Evolutionary conservation across 768 basidiomycete species (phyloP).

Genomic region (Hericium erinaceus): DNA sequence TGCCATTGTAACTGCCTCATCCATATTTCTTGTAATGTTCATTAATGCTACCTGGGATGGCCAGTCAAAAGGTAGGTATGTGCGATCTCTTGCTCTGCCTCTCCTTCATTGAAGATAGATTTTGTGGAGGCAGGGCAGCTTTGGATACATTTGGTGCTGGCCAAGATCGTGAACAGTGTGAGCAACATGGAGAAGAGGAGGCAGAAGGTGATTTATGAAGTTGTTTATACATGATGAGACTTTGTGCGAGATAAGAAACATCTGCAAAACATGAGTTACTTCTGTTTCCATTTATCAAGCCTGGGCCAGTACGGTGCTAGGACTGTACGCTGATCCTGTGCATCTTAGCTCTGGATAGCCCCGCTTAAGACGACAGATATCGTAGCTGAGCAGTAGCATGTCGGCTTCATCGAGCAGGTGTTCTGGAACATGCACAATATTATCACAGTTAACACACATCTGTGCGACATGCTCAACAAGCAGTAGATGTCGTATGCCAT

Average conservation of each 20-base stretch:
- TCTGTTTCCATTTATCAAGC: constrained; percentile 1
- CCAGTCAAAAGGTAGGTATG: too few species aligned
- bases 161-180: constrained; percentile 88
- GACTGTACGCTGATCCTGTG: neutral
- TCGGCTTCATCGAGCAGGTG: constrained; percentile 85
- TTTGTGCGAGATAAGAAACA: constrained; percentile 99
- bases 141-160: constrained; percentile 95
- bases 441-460: constrained; percentile 80
- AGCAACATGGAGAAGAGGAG: constrained; percentile 90
- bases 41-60: too few species aligned
- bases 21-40: too few species aligned
- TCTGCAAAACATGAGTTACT: constrained; percentile 71
- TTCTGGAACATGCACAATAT: constrained; percentile 98
- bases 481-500: constrained; percentile 93
- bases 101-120: constrained; percentile 59
- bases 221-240: constrained; percentile 89
- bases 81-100: too few species aligned
- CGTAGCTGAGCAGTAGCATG: constrained; percentile 65
- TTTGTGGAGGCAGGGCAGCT: constrained; percentile 73
- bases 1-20: too few species aligned
- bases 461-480: constrained; percentile 89
- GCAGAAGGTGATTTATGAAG: constrained; percentile 98
- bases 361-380: constrained; percentile 70
- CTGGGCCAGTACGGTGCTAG: neutral
- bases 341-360: constrained; percentile 67